phyloP scores from a whole-genome alignment of 2,329 filamentous ascomycete genomes.

The Botrytis pseudocinerea region DNA sequence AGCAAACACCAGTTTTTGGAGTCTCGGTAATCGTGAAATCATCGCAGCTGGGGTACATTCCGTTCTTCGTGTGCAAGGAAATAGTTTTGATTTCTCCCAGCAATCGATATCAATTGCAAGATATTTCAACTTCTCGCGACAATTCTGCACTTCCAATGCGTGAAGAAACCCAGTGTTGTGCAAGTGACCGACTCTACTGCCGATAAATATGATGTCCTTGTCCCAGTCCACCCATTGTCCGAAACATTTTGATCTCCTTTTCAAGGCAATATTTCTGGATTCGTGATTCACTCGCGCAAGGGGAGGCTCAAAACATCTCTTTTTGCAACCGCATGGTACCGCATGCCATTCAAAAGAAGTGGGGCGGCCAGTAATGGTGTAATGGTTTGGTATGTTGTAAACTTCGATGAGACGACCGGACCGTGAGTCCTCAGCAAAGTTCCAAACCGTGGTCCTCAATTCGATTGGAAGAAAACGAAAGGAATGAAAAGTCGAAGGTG shows the following conservation, averaged over 20 bases:
- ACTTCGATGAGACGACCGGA: conserved; percentile 13
- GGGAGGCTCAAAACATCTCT: background rate
- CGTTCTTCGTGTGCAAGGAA: background rate
- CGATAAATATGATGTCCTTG: conserved; percentile 18
- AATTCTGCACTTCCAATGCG: conserved; percentile 8
- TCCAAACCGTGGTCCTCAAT: background rate
- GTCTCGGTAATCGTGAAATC: background rate
- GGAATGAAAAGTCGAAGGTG: background rate
- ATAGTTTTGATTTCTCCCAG: background rate
- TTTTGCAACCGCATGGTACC: background rate
- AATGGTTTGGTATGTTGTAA: conserved; percentile 12
- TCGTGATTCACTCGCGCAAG: background rate
- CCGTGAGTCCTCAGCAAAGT: background rate
- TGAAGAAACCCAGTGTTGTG: conserved; percentile 23
- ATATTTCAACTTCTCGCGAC: conserved; percentile 8
- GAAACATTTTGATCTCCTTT: background rate
- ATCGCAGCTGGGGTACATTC: conserved; percentile 3
- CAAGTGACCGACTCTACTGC: conserved; percentile 14
- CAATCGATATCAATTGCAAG: conserved; percentile 5
- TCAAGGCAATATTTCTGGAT: background rate
- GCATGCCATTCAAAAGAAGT: conserved; percentile 15
- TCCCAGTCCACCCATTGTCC: conserved; percentile 8
- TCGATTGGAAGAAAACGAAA: background rate
- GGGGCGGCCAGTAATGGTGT: background rate
- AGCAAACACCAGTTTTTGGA: background rate